Evolutionary conservation across 2,329 filamentous ascomycete genomes (phyloP), one percentile per base, ranked within the genome.

Genomic region (Pyrenophora graminea): DNA sequence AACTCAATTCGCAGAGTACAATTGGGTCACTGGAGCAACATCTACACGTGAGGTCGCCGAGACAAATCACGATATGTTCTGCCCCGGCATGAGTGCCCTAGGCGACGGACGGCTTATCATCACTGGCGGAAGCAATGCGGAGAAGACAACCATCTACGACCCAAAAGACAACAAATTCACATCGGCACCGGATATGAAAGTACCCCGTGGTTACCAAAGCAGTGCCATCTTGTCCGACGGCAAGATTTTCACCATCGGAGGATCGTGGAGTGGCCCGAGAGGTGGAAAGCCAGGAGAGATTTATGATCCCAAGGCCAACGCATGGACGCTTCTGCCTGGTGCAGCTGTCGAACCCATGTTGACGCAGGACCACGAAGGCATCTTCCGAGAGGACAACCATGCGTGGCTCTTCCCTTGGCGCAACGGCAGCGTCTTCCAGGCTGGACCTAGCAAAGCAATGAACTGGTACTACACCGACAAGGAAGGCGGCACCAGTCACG

Each of bases 381-480:
- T 53, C 3, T 62, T 42, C 34, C 54, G 56, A 9, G 37, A 51
- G 15, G 60, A 63, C 32, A 63, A 63, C n/a, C 60, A 63, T n/a
- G 54, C 56, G 12, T 63, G 60, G 60, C 48, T 63, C 2, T 63
- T 58, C 21, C 48, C 52, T 3, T 63, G 58, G 60, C 48, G 53
- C 10, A 55, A 63, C 8, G 58, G 58, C 19, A 56, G 53, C 4
- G 73, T 82, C 18, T 81, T 83, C 63, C 80, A 83, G 51, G 80
- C 79, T 3, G 81, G 81, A 0, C 81, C 80, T 1, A 78, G 75
- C 54, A 76, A 69, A 42, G 68, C 71, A 2, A 82, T 82, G 77
- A 77, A 84, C 62, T 85, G 82, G 82, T 84, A 79, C 58, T 69
- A 70, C 31, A 79, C 76, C 1, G 61, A 63, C 4, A 76, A 74